Evolutionary conservation across 1,284 basidiomycete genomes (phyloP).

Genomic region (Exobasidium rhododendri): DNA sequence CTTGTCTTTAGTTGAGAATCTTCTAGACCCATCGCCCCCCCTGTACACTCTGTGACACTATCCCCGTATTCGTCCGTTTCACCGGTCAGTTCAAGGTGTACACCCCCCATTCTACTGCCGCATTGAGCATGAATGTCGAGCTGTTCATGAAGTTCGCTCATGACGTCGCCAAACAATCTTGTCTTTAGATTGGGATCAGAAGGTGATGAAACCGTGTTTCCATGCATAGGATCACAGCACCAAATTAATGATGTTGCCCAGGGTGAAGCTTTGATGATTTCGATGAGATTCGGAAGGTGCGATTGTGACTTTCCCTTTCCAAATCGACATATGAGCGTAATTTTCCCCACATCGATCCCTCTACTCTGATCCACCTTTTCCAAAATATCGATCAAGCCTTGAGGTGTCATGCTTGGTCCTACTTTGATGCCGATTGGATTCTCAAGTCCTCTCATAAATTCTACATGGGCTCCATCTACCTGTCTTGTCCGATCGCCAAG

Average conservation of each 20-base stretch:
- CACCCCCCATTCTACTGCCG: constrained; percentile 79
- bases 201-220: constrained; percentile 61
- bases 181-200: constrained; percentile 59
- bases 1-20: constrained; percentile 60
- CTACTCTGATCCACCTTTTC: constrained; percentile 74
- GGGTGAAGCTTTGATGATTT: constrained; percentile 72
- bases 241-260: constrained; percentile 75
- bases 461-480: constrained; percentile 86
- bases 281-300: constrained; percentile 74
- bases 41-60: constrained; percentile 70
- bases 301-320: constrained; percentile 69
- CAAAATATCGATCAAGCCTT: constrained; percentile 76
- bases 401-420: constrained; percentile 76
- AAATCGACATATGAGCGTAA: constrained; percentile 89
- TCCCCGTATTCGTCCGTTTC: constrained; percentile 89
- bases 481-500: constrained; percentile 95
- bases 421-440: constrained; percentile 98
- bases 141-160: constrained; percentile 63
- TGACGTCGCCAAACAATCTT: constrained; percentile 83
- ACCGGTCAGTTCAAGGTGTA: constrained; percentile 93
- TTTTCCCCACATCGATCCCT: constrained; percentile 68
- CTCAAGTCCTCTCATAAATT: constrained; percentile 73
- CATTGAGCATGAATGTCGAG: constrained; percentile 62
- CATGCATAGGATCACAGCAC: constrained; percentile 97
- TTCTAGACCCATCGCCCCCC: constrained; percentile 62